These are phyloP conservation scores for Penicillium sp. DNA, from an alignment of 2,329 filamentous ascomycete species.

Conservation along the genomic window DNA sequence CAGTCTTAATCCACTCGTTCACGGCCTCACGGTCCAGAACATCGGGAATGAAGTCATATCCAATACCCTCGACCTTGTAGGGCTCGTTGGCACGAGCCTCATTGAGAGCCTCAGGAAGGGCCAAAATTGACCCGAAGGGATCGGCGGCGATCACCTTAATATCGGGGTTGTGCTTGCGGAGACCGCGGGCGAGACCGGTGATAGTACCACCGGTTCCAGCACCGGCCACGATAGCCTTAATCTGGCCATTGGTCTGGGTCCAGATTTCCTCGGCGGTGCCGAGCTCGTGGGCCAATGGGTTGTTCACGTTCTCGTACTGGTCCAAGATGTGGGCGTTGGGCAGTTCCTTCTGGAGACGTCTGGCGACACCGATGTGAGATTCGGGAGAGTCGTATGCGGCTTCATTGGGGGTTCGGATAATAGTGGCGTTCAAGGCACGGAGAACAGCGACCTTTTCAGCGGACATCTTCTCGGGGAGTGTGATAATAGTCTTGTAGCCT, in stretches of 20 bases:
- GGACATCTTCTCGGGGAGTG: constrained; percentile 98
- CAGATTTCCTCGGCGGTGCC: constrained; percentile 97
- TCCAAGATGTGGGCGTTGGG: constrained; percentile 97
- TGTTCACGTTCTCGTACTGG: constrained; percentile 90
- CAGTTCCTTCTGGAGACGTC: constrained; percentile 87
- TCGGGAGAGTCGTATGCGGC: constrained; percentile 93
- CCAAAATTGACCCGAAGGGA: constrained; percentile 87
- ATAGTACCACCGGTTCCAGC: constrained; percentile 90
- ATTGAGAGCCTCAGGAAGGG: constrained; percentile 78
- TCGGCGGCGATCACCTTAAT: constrained; percentile 92
- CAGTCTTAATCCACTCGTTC: constrained; percentile 98
- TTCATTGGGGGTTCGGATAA: constrained; percentile 95
- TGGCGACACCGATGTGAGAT: constrained; percentile 94
- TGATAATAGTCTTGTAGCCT: constrained; percentile 97
- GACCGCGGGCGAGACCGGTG: constrained; percentile 79
- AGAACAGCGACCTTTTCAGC: constrained; percentile 96
- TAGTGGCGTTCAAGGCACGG: constrained; percentile 90
- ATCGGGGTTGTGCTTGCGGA: constrained; percentile 82
- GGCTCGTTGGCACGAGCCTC: constrained; percentile 75
- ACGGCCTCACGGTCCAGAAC: constrained; percentile 80
- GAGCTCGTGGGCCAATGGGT: constrained; percentile 88
- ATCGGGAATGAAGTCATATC: constrained; percentile 96
- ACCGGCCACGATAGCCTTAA: constrained; percentile 78
- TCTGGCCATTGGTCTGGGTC: constrained; percentile 79
- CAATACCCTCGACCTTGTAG: constrained; percentile 98